Evolutionary conservation across 129 eudicot genomes (phyloP).

Genomic region (Lonicera japonica): DNA sequence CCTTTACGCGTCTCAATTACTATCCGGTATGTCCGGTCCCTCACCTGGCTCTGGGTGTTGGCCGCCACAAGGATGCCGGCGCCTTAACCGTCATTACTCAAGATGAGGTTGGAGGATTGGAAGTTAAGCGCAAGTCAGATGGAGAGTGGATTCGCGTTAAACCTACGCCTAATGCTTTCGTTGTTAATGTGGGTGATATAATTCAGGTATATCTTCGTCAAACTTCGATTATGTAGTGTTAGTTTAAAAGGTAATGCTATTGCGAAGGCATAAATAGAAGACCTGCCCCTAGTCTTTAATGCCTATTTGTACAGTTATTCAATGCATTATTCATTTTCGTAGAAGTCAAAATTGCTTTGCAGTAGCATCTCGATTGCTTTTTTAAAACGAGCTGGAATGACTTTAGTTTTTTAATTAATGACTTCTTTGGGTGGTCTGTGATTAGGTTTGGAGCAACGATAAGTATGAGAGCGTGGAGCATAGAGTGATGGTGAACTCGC

Average conservation of each 20-base stretch:
- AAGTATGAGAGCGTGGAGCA: constrained; percentile 88
- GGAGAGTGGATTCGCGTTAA: constrained; percentile 68
- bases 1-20: constrained; percentile 48
- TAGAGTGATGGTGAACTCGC: constrained; percentile 59
- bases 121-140: constrained; percentile 57
- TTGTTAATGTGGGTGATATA: constrained; percentile 70
- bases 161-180: constrained; percentile 52
- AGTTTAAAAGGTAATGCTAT: too few relatives aligned
- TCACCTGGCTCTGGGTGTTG: constrained; percentile 63
- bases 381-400: too few relatives aligned
- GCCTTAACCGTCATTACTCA: constrained; percentile 65
- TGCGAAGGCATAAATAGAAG: too few relatives aligned
- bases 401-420: too few relatives aligned
- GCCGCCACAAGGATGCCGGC: constrained; percentile 62
- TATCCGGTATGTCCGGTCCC: constrained; percentile 65
- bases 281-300: too few relatives aligned
- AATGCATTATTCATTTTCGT: too few relatives aligned
- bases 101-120: constrained; percentile 67
- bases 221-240: neutral
- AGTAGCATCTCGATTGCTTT: too few relatives aligned
- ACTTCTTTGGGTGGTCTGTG: too few relatives aligned
- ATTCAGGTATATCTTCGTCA: constrained; percentile 51
- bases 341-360: too few relatives aligned
- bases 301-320: too few relatives aligned
- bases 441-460: constrained; percentile 74